phyloP scores from a whole-genome alignment of 1,284 basidiomycete species.

The Apiotrichum sp. region DNA sequence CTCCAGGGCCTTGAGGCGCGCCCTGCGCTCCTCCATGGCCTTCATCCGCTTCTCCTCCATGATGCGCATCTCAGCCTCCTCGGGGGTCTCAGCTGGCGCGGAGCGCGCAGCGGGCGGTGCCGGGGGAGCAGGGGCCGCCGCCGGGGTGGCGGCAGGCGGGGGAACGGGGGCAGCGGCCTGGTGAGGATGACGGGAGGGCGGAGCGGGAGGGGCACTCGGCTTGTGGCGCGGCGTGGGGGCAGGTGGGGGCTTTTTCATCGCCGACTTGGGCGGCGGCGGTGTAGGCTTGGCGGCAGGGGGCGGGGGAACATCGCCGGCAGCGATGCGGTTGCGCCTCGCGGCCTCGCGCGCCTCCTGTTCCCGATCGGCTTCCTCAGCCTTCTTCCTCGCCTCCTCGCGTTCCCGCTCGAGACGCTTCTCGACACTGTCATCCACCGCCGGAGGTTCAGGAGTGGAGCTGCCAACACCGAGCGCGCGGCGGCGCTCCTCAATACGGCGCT shows the following conservation, averaged over 20 bases:
- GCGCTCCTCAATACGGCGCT: slow-evolving; percentile 75
- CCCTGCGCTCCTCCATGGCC: slow-evolving; percentile 60
- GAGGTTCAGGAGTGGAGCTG: slow-evolving; percentile 51
- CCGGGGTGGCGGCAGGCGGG: slow-evolving; percentile 16
- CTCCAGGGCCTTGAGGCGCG: slow-evolving; percentile 62
- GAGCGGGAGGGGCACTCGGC: slow-evolving; percentile 28
- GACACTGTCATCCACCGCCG: slow-evolving; percentile 63
- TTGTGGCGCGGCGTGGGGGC: slow-evolving; percentile 6
- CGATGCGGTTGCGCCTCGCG: slow-evolving; percentile 60
- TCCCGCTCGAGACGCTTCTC: slow-evolving; percentile 77
- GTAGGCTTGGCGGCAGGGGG: slow-evolving; percentile 28
- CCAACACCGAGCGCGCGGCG: slow-evolving; percentile 75
- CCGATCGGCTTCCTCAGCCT: slow-evolving; percentile 63
- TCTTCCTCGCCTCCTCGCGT: slow-evolving; percentile 78
- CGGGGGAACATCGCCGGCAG: slow-evolving; percentile 45
- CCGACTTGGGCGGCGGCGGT: slow-evolving; percentile 28
- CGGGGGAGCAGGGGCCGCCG: slow-evolving; percentile 21
- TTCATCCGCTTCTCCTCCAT: slow-evolving; percentile 63
- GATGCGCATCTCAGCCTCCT: slow-evolving; percentile 58
- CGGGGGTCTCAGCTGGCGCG: slow-evolving; percentile 52
- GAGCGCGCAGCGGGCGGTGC: slow-evolving; percentile 40
- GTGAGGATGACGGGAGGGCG: slow-evolving; percentile 24
- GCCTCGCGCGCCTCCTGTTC: slow-evolving; percentile 71
- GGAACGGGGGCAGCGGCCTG: too few species aligned
- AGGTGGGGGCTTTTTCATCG: slow-evolving; percentile 32